Base-by-base conservation (phyloP, 2,329 filamentous ascomycete genomes). In the Pseudofabraea citricarpa region DNA sequence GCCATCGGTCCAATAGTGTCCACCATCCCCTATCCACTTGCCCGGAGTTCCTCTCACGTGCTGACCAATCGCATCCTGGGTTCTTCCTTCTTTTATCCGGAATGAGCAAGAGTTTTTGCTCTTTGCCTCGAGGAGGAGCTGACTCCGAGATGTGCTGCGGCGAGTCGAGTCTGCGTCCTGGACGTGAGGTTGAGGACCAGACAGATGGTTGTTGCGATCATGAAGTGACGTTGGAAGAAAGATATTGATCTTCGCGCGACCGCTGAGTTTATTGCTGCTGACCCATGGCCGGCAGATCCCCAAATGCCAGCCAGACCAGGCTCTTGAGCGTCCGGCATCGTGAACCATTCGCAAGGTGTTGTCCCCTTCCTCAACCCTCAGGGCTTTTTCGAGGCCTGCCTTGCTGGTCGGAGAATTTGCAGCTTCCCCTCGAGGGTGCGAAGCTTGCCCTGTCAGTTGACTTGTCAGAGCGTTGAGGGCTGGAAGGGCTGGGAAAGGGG, bases 211-310 rank as follows among this genome's bases (percentile, higher is more conserved):
- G 36, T 47, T 29, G 8, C 16, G 3, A 15, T 13, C 27, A 47
- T 45, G 49, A 47, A 45, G 47, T 53, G 51, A 48, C 49, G 49
- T 53, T 53, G 45, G 38, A 46, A 41, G 9, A 29, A 40, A 36
- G 27, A 32, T 41, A 13, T 42, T 24, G 23, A 44, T 41, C 22
- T 42, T 46, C 29, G 46, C 42, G 37, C 38, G 45, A 21, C 35
- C 15, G 43, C 49, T 42, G 46, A 48, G 42, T 41, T 49, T 47
- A 41, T 32, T 20, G 31, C 44, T 42, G 45, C 48, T 48, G 44
- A 55, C 51, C 56, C 55, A 53, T 56, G 56, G 36, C 50, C 53
- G 53, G 53, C 50, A 57, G 48, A 53, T 54, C 45, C 22, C n/a
- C 38, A 43, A 37, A 48, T 49, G 35, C 48, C 50, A 52, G 50